phyloP scores from a whole-genome alignment of 139 green algal species.

The Raphidocelis subcapitata region DNA sequence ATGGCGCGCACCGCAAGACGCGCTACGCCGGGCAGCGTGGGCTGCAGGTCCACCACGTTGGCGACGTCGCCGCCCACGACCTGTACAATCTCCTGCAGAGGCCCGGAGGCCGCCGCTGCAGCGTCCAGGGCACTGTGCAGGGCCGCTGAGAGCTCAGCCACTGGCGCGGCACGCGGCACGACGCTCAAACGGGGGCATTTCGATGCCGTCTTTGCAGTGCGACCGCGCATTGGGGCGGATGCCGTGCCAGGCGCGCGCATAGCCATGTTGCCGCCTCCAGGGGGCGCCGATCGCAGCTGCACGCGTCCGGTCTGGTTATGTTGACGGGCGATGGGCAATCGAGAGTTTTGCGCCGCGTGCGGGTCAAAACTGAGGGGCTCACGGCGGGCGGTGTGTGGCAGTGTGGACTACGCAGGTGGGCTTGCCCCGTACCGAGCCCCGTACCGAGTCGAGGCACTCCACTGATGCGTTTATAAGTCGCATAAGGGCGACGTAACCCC shows the following conservation, averaged over 20 bases:
- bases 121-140: slow-evolving; percentile 27
- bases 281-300: not conserved
- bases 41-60: slow-evolving; percentile 24
- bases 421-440: no score
- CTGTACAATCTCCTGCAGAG: slow-evolving; percentile 31
- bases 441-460: no score
- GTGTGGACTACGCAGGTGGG: no score
- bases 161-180: slow-evolving; percentile 10
- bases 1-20: slow-evolving; percentile 30
- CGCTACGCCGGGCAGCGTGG: slow-evolving; percentile 32
- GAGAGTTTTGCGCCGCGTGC: no score
- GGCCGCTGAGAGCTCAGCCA: slow-evolving; percentile 26
- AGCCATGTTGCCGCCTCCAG: not conserved
- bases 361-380: no score
- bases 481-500: no score
- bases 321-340: no score
- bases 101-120: slow-evolving; percentile 1
- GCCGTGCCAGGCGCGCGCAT: not conserved
- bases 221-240: not conserved
- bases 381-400: no score
- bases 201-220: not conserved
- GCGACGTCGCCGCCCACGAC: slow-evolving; percentile 38
- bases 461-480: no score
- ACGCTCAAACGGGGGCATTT: not conserved
- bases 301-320: no score